Conservation (phyloP, 176 grass and related monocot genomes). For the Phoenix roebelenii region DNA sequence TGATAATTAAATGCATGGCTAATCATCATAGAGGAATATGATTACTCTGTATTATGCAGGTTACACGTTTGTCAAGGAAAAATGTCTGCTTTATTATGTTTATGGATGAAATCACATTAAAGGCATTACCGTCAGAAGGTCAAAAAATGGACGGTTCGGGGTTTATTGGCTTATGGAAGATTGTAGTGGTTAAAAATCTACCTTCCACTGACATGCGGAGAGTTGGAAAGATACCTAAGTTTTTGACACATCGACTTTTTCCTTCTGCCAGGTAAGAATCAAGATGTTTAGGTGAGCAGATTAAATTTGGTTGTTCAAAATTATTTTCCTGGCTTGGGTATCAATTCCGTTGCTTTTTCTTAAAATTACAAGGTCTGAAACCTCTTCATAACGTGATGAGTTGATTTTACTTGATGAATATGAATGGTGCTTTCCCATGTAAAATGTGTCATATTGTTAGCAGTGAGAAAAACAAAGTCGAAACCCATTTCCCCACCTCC, state of each 20-base stretch:
- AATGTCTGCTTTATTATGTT: conserved; percentile 99
- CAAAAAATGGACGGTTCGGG: conserved; percentile 65
- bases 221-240: conserved; percentile 94
- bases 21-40: not conserved
- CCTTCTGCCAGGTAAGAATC: conserved; percentile 72
- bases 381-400: too few species aligned
- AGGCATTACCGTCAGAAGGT: conserved; percentile 83
- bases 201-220: conserved; percentile 90
- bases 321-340: too few species aligned
- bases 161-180: conserved; percentile 93
- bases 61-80: conserved; percentile 87
- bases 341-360: not conserved
- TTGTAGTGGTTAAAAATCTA: conserved; percentile 86
- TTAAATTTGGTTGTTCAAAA: too few species aligned
- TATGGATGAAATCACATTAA: conserved; percentile 82
- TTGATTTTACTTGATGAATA: too few species aligned
- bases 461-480: too few species aligned
- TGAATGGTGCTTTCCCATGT: too few species aligned
- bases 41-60: conserved; percentile 30
- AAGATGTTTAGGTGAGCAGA: not conserved
- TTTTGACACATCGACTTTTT: conserved; percentile 89
- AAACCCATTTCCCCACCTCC: too few species aligned
- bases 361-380: too few species aligned
- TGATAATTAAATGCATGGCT: too few species aligned
- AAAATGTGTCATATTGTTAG: too few species aligned